Evolutionary conservation across 208 protist species (phyloP).

Genomic region (Leptomonas seymouri): DNA sequence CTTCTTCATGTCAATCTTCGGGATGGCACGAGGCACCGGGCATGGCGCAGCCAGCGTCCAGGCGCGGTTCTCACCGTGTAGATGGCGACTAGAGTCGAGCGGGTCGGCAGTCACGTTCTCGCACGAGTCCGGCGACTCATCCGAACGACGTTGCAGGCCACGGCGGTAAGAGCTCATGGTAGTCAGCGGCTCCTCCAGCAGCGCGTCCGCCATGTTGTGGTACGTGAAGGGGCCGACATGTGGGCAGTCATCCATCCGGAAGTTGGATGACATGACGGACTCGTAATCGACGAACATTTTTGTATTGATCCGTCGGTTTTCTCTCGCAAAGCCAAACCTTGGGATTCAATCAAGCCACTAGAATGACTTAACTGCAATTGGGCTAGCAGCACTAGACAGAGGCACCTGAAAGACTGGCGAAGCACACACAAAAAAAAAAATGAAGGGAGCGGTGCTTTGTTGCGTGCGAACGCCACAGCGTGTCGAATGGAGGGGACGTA

Average conservation of each 20-base stretch:
- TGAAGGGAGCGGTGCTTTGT: background rate
- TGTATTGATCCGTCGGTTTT: background rate
- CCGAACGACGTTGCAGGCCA: slow-evolving; percentile 14
- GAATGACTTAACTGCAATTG: too few species aligned
- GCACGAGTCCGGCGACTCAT: slow-evolving; percentile 45
- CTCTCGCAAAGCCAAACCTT: background rate
- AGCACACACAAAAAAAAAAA: slow-evolving; percentile 20
- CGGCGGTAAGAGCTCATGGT: slow-evolving; percentile 28
- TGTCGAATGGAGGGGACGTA: too few species aligned
- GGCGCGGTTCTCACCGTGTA: slow-evolving; percentile 60
- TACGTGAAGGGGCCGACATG: slow-evolving; percentile 85
- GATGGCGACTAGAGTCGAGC: slow-evolving; percentile 66
- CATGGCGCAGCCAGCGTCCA: slow-evolving; percentile 79
- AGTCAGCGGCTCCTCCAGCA: slow-evolving; percentile 24
- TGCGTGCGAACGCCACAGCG: too few species aligned
- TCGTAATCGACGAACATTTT: slow-evolving; percentile 76
- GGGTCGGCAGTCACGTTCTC: slow-evolving; percentile 77
- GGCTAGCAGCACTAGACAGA: background rate
- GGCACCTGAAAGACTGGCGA: slow-evolving; percentile 10
- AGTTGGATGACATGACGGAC: slow-evolving; percentile 71
- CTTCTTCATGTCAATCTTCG: slow-evolving; percentile 88
- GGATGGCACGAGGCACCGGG: slow-evolving; percentile 85
- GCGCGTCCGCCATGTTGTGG: slow-evolving; percentile 54
- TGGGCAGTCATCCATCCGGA: slow-evolving; percentile 77
- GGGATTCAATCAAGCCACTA: too few species aligned